Conservation (phyloP, 2,329 filamentous ascomycete genomes). For the Blastomyces emzantsi region DNA sequence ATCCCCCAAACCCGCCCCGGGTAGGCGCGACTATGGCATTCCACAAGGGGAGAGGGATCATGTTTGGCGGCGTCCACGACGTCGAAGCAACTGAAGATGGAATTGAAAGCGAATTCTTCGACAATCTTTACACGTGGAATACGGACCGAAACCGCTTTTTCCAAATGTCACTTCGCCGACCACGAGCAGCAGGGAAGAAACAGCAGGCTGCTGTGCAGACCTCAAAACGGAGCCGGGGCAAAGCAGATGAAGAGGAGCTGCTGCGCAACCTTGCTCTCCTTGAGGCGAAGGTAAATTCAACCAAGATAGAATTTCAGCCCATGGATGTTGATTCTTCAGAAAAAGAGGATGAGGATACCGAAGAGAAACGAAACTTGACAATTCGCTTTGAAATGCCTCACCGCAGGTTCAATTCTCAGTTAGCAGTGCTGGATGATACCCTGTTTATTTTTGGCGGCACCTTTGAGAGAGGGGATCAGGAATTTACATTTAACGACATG, state of each 20-base stretch:
- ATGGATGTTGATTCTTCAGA: slow-evolving; percentile 36
- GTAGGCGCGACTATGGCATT: slow-evolving; percentile 90
- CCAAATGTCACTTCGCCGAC: slow-evolving; percentile 65
- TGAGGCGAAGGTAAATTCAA: slow-evolving; percentile 59
- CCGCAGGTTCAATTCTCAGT: slow-evolving; percentile 78
- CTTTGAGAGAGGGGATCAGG: slow-evolving; percentile 86
- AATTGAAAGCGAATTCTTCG: slow-evolving; percentile 97
- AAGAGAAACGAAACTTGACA: slow-evolving; percentile 47
- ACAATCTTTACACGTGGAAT: slow-evolving; percentile 85
- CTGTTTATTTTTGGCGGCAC: slow-evolving; percentile 94
- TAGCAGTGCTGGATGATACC: slow-evolving; percentile 84
- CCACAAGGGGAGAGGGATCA: slow-evolving; percentile 85
- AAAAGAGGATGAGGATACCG: slow-evolving; percentile 47
- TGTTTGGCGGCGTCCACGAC: slow-evolving; percentile 92
- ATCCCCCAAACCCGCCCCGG: slow-evolving; percentile 71
- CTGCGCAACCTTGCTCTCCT: slow-evolving; percentile 77
- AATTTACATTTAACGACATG: slow-evolving; percentile 93
- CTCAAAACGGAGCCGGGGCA: slow-evolving; percentile 56
- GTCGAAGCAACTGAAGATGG: slow-evolving; percentile 86
- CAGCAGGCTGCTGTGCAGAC: slow-evolving; percentile 28
- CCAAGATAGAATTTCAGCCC: slow-evolving; percentile 38
- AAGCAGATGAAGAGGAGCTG: slow-evolving; percentile 86
- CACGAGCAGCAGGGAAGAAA: slow-evolving; percentile 58
- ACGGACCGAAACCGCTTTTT: slow-evolving; percentile 94
- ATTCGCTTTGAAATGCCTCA: slow-evolving; percentile 79